A percentile compares a stretch with the other conserved stretches of the same genome.
Conservation (phyloP, 2,329 filamentous ascomycete genomes). For the Periconia sp. region DNA sequence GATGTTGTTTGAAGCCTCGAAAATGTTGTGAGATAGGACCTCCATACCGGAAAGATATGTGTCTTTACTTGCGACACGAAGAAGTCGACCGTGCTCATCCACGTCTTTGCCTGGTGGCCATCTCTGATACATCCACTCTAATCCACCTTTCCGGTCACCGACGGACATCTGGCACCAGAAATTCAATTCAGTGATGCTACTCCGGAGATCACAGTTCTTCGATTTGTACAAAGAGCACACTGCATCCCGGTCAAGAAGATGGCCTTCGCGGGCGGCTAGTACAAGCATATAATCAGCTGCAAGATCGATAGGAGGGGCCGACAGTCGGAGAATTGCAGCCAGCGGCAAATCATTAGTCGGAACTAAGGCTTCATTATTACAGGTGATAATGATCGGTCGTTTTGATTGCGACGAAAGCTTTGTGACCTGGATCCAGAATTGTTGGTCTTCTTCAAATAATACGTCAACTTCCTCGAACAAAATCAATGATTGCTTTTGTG, state of each 20-base stretch:
- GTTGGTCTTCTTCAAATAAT: constrained; percentile 92
- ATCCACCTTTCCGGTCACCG: constrained; percentile 83
- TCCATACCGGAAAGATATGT: constrained; percentile 84
- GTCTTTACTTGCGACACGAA: constrained; percentile 80
- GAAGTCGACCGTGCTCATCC: constrained; percentile 68
- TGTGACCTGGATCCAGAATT: constrained; percentile 87
- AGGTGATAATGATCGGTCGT: constrained; percentile 92
- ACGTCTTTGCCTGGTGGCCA: constrained; percentile 76
- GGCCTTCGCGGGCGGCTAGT: constrained; percentile 87
- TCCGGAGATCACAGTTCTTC: constrained; percentile 76
- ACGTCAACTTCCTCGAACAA: constrained; percentile 93
- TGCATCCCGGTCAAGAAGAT: constrained; percentile 72
- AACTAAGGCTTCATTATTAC: constrained; percentile 86
- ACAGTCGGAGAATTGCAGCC: constrained; percentile 83
- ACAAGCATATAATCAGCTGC: constrained; percentile 82
- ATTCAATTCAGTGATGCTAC: constrained; percentile 81
- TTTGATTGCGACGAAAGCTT: constrained; percentile 83
- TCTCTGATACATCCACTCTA: constrained; percentile 85
- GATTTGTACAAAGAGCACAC: constrained; percentile 73
- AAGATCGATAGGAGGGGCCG: constrained; percentile 67
- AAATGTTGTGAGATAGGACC: constrained; percentile 68
- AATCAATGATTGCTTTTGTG: constrained; percentile 92
- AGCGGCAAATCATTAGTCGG: constrained; percentile 76
- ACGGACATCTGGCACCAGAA: constrained; percentile 98
- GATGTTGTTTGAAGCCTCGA: constrained; percentile 45